Base-by-base conservation (phyloP, 164 flowering plant genomes). In the Amborella trichopoda region DNA sequence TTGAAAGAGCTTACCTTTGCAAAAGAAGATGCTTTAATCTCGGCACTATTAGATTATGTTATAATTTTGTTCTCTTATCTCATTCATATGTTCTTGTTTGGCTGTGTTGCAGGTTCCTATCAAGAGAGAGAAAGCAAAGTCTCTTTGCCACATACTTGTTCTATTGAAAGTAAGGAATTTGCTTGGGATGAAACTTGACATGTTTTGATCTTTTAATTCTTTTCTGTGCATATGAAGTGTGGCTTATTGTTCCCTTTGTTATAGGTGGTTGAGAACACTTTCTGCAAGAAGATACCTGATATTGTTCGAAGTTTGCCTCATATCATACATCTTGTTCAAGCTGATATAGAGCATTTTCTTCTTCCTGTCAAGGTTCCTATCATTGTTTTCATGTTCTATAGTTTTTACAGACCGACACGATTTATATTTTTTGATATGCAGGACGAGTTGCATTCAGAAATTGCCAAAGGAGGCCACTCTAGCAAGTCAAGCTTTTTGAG, bases 261-360 rank as follows among this genome's bases (percentile, higher is more conserved):
- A 6, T 57, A 63, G 67, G 67, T 57, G 21, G 39, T 57, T 19
- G 53, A 53, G 51, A 43, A 32, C 21, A 53, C 54, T n/a, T 63
- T 63, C 28, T 54, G 19, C 42, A 57, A 63, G 43, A 63, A 56
- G 55, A 61, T 49, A 26, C 30, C 56, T 48, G 55, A 53, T 36
- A 57, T 57, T 47, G 44, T 63, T 38, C 58, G 37, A 48, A 63
- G 62, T 57, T 58, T 63, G 51, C 67, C 67, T 19, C 67, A 63
- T 49, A 53, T 63, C 23, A 42, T 57, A 52, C 52, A 57, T 48
- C 39, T 63, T 48, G 18, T 53, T 39, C 67, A 57, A 46, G 26
- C 43, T 47, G 67, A 63, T 17, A 53, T 63, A 42, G 59, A 53
- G 36, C 45, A 44, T 6, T 44, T 23, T 17, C 55, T 63, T 48